Conservation (phyloP, 805 yeast species). For the Saccharomycopsis microspora region DNA sequence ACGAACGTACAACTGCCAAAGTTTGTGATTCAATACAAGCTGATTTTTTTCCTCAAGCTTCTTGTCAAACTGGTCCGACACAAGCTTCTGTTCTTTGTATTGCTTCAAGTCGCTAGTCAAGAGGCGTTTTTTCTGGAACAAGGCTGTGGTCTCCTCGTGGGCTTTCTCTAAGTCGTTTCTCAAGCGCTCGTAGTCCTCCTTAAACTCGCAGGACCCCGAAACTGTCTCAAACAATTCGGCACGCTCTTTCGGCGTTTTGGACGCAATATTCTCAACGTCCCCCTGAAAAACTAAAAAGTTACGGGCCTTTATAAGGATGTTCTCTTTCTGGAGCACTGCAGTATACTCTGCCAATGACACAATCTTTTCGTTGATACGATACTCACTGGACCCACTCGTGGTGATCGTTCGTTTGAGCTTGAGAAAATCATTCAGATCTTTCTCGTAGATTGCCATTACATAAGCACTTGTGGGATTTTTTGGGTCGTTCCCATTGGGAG, state of each 20-base stretch:
- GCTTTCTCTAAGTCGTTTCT: constrained; percentile 56
- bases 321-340: constrained; percentile 56
- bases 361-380: constrained; percentile 46
- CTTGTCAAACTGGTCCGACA: constrained; percentile 54
- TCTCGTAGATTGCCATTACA: constrained; percentile 69
- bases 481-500: constrained; percentile 16
- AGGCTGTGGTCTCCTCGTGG: constrained; percentile 48
- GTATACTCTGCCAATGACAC: constrained; percentile 60
- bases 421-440: constrained; percentile 41
- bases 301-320: constrained; percentile 77
- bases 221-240: constrained; percentile 68
- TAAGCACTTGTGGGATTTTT: constrained; percentile 46
- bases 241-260: constrained; percentile 71
- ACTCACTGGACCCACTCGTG: constrained; percentile 51
- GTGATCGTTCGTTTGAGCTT: constrained; percentile 54
- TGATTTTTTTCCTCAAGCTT: constrained; percentile 38
- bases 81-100: constrained; percentile 63
- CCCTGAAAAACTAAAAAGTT: constrained; percentile 95
- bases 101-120: constrained; percentile 65
- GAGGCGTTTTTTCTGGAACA: constrained; percentile 58
- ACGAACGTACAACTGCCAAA: constrained; percentile 59
- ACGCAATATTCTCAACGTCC: constrained; percentile 87
- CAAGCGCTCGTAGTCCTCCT: constrained; percentile 53
- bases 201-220: constrained; percentile 66
- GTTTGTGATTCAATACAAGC: constrained; percentile 35